Percentiles rank a stretch among this genome's conserved stretches.
phyloP scores from a whole-genome alignment of 306 rosid species.

The Cajanus cajan region DNA sequence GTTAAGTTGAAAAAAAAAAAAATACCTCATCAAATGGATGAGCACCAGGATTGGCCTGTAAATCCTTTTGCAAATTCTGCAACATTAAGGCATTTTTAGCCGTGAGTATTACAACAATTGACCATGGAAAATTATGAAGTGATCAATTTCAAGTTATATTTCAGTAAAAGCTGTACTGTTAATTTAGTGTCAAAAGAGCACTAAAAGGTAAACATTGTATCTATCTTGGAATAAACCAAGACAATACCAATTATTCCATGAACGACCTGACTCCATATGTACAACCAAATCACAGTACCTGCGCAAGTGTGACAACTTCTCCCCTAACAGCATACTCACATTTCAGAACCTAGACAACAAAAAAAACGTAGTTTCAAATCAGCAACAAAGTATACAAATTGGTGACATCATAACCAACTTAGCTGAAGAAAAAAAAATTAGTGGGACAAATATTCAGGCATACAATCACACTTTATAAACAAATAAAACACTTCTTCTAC shows the following conservation, averaged over 20 bases:
- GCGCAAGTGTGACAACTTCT: constrained; percentile 87
- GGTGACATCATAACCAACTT: not conserved
- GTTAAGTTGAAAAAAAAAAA: constrained; percentile 14
- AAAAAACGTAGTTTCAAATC: not conserved
- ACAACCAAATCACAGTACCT: constrained; percentile 50
- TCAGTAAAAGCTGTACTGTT: not conserved
- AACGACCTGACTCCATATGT: not conserved
- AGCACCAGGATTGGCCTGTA: constrained; percentile 64
- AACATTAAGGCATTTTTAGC: constrained; percentile 23
- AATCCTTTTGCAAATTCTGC: constrained; percentile 76
- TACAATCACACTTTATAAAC: not conserved
- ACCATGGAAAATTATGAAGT: not conserved
- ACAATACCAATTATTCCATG: not conserved
- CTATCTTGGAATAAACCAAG: not conserved
- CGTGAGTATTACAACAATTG: not conserved
- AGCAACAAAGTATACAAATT: constrained; percentile 3
- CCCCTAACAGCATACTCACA: constrained; percentile 98
- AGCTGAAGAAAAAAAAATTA: not conserved
- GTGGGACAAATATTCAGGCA: not conserved
- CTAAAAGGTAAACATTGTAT: not conserved
- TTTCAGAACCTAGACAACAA: constrained; percentile 63
- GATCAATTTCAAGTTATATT: not conserved
- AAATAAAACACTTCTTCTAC: not conserved
- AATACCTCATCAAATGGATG: constrained; percentile 90
- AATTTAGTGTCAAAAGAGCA: constrained; percentile 5